phyloP scores from a whole-genome alignment of 73 alveolate genomes.

The Paramecium tetraurelia region DNA sequence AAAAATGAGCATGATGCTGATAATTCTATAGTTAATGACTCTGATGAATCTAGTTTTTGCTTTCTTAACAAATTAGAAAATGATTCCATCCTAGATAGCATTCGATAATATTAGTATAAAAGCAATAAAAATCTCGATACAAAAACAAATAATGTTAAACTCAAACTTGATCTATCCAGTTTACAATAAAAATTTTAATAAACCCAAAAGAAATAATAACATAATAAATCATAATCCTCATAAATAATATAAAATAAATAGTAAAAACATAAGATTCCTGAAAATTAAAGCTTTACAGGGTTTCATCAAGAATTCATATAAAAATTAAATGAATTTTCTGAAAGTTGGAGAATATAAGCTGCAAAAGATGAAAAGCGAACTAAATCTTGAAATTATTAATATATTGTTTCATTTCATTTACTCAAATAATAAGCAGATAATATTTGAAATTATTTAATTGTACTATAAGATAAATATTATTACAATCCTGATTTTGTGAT shows the following conservation, averaged over 20 bases:
- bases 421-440: background rate
- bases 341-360: background rate
- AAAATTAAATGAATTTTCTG: constrained; percentile 1
- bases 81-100: background rate
- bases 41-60: constrained; percentile 40
- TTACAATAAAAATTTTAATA: background rate
- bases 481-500: no score
- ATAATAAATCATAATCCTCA: background rate
- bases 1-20: constrained; percentile 18
- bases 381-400: background rate
- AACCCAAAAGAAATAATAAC: background rate
- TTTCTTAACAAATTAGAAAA: background rate
- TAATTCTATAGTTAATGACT: constrained; percentile 34
- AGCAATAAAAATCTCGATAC: background rate
- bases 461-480: no score
- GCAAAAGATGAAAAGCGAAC: background rate
- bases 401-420: background rate
- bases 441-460: no score
- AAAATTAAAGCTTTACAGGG: background rate
- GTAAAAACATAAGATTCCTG: background rate
- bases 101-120: background rate
- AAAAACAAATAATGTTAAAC: background rate
- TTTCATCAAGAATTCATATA: background rate
- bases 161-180: constrained; percentile 18
- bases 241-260: background rate